These are phyloP conservation scores for Kentomonas sorsogonicus DNA, from an alignment of 208 protist species.

Conservation along the genomic window DNA sequence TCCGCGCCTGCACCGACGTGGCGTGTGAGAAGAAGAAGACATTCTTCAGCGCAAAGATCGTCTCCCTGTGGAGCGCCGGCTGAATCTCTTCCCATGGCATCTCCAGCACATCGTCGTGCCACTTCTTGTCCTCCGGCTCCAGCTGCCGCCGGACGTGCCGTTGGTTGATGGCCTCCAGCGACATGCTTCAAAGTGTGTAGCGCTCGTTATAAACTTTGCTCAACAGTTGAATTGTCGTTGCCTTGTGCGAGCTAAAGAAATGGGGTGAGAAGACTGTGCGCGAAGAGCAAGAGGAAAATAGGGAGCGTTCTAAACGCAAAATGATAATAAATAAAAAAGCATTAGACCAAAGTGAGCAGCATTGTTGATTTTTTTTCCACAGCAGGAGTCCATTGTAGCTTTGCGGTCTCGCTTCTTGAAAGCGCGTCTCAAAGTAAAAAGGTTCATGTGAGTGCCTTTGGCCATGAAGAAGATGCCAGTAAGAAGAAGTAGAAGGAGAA, in stretches of 20 bases:
- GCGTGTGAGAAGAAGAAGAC: slow-evolving; percentile 90
- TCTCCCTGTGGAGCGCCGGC: slow-evolving; percentile 59
- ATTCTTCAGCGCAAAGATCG: slow-evolving; percentile 79
- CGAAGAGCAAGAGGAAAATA: not conserved
- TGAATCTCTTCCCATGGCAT: slow-evolving; percentile 77
- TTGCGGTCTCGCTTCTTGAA: not conserved
- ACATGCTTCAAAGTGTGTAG: slow-evolving; percentile 44
- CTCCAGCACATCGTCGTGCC: slow-evolving; percentile 73
- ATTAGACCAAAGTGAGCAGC: not conserved
- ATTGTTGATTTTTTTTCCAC: too few relatives aligned
- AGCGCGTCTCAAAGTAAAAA: not conserved
- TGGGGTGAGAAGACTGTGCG: too few relatives aligned
- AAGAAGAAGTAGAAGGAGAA: not conserved
- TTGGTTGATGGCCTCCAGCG: slow-evolving; percentile 38
- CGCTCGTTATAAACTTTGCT: too few relatives aligned
- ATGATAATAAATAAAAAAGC: not conserved
- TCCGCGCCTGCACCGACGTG: slow-evolving; percentile 80
- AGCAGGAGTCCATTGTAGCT: not conserved
- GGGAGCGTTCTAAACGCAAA: not conserved
- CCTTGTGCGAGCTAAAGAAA: too few relatives aligned
- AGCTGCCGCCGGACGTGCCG: slow-evolving; percentile 73
- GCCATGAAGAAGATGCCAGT: not conserved
- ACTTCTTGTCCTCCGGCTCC: slow-evolving; percentile 80
- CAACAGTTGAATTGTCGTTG: too few relatives aligned
- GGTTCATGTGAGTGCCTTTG: not conserved